Percentiles rank a stretch among this genome's conserved stretches.
phyloP scores from a whole-genome alignment of 2,329 filamentous ascomycete genomes.

The Arthroderma sp. region DNA sequence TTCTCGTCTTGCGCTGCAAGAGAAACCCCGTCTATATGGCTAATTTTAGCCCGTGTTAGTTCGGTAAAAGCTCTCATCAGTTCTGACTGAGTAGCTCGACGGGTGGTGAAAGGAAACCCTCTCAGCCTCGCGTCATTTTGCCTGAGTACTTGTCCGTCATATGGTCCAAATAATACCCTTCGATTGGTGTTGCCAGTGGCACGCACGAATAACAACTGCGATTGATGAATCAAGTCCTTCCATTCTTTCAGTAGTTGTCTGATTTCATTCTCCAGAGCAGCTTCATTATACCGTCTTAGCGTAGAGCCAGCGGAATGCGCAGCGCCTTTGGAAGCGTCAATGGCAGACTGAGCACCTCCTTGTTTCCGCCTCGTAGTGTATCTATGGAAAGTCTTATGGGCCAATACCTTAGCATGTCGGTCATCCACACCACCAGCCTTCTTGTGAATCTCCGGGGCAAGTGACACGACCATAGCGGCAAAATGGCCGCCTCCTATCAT shows the following conservation, averaged over 20 bases:
- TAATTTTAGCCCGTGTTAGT: conserved; percentile 77
- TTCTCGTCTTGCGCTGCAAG: conserved; percentile 39
- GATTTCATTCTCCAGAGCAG: conserved; percentile 78
- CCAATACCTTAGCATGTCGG: conserved; percentile 72
- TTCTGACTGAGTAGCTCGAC: conserved; percentile 82
- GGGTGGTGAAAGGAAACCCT: conserved; percentile 85
- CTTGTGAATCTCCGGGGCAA: conserved; percentile 67
- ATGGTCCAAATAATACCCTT: conserved; percentile 76
- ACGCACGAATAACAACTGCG: conserved; percentile 75
- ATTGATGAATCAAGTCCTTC: conserved; percentile 71
- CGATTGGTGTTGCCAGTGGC: conserved; percentile 80
- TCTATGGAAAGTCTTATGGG: conserved; percentile 94
- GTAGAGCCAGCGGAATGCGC: conserved; percentile 89
- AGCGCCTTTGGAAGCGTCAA: conserved; percentile 83
- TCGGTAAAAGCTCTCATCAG: conserved; percentile 92
- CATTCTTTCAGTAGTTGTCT: conserved; percentile 68
- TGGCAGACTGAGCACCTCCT: conserved; percentile 86
- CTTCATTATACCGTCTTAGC: conserved; percentile 85
- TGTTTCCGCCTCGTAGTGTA: conserved; percentile 96
- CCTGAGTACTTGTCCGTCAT: conserved; percentile 73
- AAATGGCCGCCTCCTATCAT: conserved; percentile 99
- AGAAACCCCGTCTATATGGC: conserved; percentile 57
- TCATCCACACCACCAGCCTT: conserved; percentile 59
- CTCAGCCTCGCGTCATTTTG: conserved; percentile 68
- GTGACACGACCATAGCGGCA: conserved; percentile 85